Conservation (phyloP, 495 filamentous ascomycete genomes). For the Talaromyces trachyspermus region DNA sequence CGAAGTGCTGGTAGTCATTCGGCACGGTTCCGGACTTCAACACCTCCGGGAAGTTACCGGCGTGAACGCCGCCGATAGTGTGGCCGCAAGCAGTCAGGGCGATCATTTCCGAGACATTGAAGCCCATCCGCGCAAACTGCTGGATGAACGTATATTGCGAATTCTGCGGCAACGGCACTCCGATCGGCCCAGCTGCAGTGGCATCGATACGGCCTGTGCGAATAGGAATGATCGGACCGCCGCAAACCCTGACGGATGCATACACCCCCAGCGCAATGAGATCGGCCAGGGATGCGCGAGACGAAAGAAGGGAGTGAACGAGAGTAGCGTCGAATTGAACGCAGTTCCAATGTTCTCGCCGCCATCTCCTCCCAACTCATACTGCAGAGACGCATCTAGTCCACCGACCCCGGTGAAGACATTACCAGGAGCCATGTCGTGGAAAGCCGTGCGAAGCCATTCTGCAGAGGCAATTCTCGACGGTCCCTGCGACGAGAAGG, state of each 20-base stretch:
- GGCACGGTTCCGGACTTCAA: conserved; percentile 35
- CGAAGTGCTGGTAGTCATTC: conserved; percentile 40
- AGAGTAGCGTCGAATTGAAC: conserved; percentile 49
- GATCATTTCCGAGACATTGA: conserved; percentile 49
- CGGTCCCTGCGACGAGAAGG: conserved; percentile 44
- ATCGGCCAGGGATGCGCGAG: conserved; percentile 44
- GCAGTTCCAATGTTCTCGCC: conserved; percentile 51
- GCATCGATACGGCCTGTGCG: conserved; percentile 50
- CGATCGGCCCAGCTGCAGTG: conserved; percentile 34
- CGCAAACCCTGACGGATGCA: conserved; percentile 49
- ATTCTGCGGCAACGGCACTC: conserved; percentile 55
- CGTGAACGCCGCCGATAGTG: conserved; percentile 54
- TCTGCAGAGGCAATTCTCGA: conserved; percentile 51
- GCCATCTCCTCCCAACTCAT: conserved; percentile 33
- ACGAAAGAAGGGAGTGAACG: conserved; percentile 45
- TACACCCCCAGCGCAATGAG: conserved; percentile 53
- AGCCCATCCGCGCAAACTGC: conserved; percentile 53
- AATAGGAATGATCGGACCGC: conserved; percentile 50
- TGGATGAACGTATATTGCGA: conserved; percentile 39
- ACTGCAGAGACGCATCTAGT: conserved; percentile 53
- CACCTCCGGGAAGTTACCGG: conserved; percentile 45
- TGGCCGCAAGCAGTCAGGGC: conserved; percentile 56
- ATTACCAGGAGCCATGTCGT: conserved; percentile 54
- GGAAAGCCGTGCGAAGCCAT: conserved; percentile 56
- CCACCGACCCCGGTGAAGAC: conserved; percentile 42